Evolutionary conservation across 2,329 filamentous ascomycete genomes (phyloP).

Genomic region (Penicillium sp.): DNA sequence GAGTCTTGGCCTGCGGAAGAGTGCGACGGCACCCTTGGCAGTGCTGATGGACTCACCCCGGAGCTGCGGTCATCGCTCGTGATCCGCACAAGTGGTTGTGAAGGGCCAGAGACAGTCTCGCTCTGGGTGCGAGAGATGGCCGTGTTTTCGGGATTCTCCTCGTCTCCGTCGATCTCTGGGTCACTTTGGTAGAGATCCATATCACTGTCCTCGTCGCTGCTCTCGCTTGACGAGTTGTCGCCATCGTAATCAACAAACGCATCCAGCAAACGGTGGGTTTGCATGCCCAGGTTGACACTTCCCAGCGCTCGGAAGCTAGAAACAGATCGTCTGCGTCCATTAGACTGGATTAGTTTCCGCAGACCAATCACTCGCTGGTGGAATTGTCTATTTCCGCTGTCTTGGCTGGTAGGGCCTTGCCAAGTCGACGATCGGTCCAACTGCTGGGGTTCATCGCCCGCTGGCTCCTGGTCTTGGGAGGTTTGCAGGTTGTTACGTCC

Average conservation of each 20-base stretch:
- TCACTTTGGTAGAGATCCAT: conserved; percentile 43
- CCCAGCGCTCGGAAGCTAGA: conserved; percentile 52
- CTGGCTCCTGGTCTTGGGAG: conserved; percentile 15
- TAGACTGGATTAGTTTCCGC: conserved; percentile 60
- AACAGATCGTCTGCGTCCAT: conserved; percentile 52
- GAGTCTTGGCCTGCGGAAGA: conserved; percentile 2
- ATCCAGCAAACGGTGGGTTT: conserved; percentile 68
- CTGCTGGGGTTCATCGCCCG: conserved; percentile 26
- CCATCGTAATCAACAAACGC: conserved; percentile 56
- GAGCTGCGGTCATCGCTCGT: conserved; percentile 14
- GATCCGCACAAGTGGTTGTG: conserved; percentile 5
- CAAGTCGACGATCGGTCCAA: conserved; percentile 47
- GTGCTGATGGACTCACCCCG: conserved; percentile 8
- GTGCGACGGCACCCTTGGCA: conserved; percentile 2
- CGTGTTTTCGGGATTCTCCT: conserved; percentile 6
- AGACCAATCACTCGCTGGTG: conserved; percentile 58
- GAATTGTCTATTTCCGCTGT: conserved; percentile 45
- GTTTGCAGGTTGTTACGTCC: conserved; percentile 16
- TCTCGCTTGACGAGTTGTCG: conserved; percentile 49
- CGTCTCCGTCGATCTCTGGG: conserved; percentile 30
- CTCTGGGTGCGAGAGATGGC: conserved; percentile 2
- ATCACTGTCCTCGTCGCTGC: conserved; percentile 39
- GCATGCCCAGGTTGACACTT: conserved; percentile 68
- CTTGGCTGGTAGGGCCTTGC: conserved; percentile 54
- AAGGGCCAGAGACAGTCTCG: conserved; percentile 1